Base-by-base conservation (phyloP, 2,329 filamentous ascomycete species). In the Fusarium paranaense region DNA sequence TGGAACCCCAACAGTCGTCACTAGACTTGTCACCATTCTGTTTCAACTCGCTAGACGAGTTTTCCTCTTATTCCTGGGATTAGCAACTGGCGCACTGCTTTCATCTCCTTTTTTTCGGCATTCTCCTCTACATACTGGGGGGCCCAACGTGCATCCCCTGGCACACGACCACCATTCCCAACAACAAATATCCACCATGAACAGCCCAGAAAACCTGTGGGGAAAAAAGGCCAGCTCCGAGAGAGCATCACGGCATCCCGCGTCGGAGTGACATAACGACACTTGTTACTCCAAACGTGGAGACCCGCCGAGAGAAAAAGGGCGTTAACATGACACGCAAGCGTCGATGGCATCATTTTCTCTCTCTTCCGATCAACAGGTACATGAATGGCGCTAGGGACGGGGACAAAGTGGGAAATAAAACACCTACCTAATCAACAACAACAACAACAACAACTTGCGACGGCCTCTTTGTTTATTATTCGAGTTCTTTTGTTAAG, bases 1-100 rank as follows among this genome's bases (percentile, higher is more conserved):
- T 78, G 76, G 76, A 67, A 62, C 30, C 62, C 70, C 56, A 74
- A 57, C 61, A 62, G 71, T 38, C 76, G 76, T 42, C 75, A 73
- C 38, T 78, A 50, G 66, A 63, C 10, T 6, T 37, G 18, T 8
- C 57, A 35, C 62, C 10, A 16, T 27, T 25, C 22, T 25, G 22
- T n/a, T 52, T 58, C 54, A 16, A 27, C 32, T 58, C 33, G 54
- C 54, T 27, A 38, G 54, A 38, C 56, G 35, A 59, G 56, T 20
- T 30, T 50, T 6, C 6, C 6, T 16, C 6, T 25, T 8, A 4
- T 30, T 9, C 5, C 6, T 52, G 47, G 47, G 47, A 52, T 30
- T 30, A 52, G 47, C 47, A 52, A 59, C 57, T 30, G 57, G 57
- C 57, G 57, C 14, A 33, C 25, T 58, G 7, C 3, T 2, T 38